A percentile compares a stretch with the other conserved stretches of the same genome.
Conservation (phyloP, 2,329 filamentous ascomycete species). For the Zasmidium cellare region DNA sequence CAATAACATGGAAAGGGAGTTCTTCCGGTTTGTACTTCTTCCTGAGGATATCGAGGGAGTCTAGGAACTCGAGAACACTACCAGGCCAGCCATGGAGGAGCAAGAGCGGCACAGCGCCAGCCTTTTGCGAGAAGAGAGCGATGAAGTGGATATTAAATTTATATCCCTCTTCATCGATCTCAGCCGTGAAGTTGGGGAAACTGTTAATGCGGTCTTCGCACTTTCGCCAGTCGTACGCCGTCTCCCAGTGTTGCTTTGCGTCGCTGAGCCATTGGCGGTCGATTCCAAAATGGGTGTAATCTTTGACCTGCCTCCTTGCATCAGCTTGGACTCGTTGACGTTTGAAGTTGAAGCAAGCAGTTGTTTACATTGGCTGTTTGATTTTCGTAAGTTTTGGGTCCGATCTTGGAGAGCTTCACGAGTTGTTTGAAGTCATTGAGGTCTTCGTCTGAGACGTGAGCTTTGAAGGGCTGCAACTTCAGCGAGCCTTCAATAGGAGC, state of each 20-base stretch:
- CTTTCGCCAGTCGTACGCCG: conserved; percentile 50
- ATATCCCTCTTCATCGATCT: conserved; percentile 41
- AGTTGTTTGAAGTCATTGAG: conserved; percentile 29
- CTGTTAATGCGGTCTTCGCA: conserved; percentile 48
- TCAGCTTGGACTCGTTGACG: too few species aligned
- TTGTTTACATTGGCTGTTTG: conserved; percentile 40
- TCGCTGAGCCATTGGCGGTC: conserved; percentile 47
- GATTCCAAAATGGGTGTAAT: conserved; percentile 43
- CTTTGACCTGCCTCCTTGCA: too few species aligned
- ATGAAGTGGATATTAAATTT: conserved; percentile 53
- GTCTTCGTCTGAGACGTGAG: conserved; percentile 25
- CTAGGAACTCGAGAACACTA: conserved; percentile 57
- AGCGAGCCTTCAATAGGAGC: conserved; percentile 39
- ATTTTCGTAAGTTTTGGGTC: conserved; percentile 52
- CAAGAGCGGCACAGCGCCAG: conserved; percentile 52
- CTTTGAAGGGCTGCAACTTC: conserved; percentile 43
- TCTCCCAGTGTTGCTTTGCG: conserved; percentile 44
- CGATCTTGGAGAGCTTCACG: conserved; percentile 49
- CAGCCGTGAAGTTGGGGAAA: conserved; percentile 51
- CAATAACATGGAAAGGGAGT: conserved; percentile 59
- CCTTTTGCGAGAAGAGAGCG: conserved; percentile 47
- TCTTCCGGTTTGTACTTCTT: conserved; percentile 50
- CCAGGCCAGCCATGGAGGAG: conserved; percentile 48
- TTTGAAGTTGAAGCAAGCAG: too few species aligned
- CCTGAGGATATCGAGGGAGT: conserved; percentile 48